Evolutionary conservation across 805 yeast species (phyloP).

Genomic region (Wickerhamomyces sydowiorum): DNA sequence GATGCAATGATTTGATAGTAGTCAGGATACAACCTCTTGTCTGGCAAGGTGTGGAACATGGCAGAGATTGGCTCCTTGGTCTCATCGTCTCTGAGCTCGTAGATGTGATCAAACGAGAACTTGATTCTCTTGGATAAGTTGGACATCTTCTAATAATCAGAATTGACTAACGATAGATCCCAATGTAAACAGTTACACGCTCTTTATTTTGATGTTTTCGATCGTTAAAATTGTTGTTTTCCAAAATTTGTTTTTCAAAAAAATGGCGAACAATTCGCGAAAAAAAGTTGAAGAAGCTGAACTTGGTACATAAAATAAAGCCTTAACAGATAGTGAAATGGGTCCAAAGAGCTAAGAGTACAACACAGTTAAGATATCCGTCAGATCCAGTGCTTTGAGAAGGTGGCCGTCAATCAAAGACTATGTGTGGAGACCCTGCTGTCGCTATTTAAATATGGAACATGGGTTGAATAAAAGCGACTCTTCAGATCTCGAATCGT

Average conservation of each 20-base stretch:
- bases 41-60: constrained; percentile 71
- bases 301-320: too few species aligned
- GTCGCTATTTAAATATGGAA: background rate
- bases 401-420: background rate
- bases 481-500: constrained; percentile 22
- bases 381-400: too few species aligned
- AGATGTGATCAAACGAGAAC: constrained; percentile 31
- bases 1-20: constrained; percentile 72
- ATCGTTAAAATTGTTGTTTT: too few species aligned
- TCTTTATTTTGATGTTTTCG: too few species aligned
- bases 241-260: background rate
- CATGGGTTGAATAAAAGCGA: background rate
- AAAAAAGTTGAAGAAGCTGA: too few species aligned
- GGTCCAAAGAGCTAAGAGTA: too few species aligned
- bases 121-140: constrained; percentile 16
- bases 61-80: constrained; percentile 37
- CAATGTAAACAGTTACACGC: too few species aligned
- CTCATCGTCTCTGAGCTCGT: constrained; percentile 32
- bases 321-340: too few species aligned
- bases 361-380: too few species aligned
- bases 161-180: too few species aligned
- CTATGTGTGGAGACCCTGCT: background rate
- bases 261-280: background rate
- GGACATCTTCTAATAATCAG: too few species aligned
- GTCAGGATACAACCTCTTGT: constrained; percentile 59